A percentile compares a stretch with the other conserved stretches of the same genome.
These are phyloP conservation scores for Cyberlindnera meyerae DNA, from an alignment of 805 yeast genomes.

Conservation along the genomic window DNA sequence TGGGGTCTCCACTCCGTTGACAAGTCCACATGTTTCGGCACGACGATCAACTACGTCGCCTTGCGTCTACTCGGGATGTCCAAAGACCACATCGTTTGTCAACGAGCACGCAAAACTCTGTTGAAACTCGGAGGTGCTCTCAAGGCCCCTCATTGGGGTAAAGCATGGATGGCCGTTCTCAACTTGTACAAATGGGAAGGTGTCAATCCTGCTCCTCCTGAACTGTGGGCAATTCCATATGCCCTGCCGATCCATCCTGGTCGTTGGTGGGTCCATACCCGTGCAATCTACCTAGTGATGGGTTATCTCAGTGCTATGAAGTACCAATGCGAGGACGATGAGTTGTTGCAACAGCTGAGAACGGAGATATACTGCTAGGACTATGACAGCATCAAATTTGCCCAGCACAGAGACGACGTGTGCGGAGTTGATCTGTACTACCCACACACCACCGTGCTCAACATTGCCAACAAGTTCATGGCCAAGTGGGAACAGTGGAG, in stretches of 20 bases:
- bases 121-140: constrained; percentile 81
- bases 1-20: constrained; percentile 96
- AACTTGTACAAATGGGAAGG: constrained; percentile 93
- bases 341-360: constrained; percentile 62
- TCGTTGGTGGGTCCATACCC: constrained; percentile 98
- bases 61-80: constrained; percentile 76
- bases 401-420: constrained; percentile 70
- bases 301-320: constrained; percentile 68
- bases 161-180: constrained; percentile 78
- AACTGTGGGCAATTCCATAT: constrained; percentile 84
- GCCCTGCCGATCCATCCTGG: constrained; percentile 84
- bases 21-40: constrained; percentile 93
- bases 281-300: constrained; percentile 84
- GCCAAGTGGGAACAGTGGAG: constrained; percentile 66
- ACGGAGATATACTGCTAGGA: constrained; percentile 69
- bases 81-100: constrained; percentile 70
- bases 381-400: constrained; percentile 63
- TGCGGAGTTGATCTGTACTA: constrained; percentile 91
- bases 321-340: constrained; percentile 54
- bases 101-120: constrained; percentile 68
- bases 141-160: constrained; percentile 96
- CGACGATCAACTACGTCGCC: constrained; percentile 79
- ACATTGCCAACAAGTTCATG: constrained; percentile 55
- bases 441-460: constrained; percentile 74
- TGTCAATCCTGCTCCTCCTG: constrained; percentile 97